Percentiles rank a stretch among this genome's conserved stretches.
These are phyloP conservation scores for Lactarius evosmus DNA, from an alignment of 768 basidiomycete genomes.

Conservation along the genomic window DNA sequence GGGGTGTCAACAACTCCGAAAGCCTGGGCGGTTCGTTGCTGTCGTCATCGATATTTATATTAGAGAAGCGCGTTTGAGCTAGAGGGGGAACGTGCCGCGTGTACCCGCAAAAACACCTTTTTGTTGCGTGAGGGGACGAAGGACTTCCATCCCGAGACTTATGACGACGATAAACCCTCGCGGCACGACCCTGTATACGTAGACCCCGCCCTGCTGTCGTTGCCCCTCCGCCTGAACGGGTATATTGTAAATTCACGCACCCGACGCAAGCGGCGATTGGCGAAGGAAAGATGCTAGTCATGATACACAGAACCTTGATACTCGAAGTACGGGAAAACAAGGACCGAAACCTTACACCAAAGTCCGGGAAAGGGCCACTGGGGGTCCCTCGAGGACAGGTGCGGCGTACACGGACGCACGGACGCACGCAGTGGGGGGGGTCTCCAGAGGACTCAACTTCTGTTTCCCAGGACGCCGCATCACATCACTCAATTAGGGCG, in stretches of 20 bases:
- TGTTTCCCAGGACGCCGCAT: conserved; percentile 17
- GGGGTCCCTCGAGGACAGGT: neutral
- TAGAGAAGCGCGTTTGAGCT: conserved; percentile 2
- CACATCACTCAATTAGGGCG: conserved; percentile 8
- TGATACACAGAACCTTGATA: conserved; percentile 16
- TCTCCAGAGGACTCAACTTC: neutral
- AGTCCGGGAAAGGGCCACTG: neutral
- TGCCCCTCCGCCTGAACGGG: neutral
- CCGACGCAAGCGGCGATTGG: conserved; percentile 11
- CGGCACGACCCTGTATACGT: neutral
- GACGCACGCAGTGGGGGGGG: no score
- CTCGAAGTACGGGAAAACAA: neutral
- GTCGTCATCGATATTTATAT: conserved; percentile 18
- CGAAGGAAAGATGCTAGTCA: neutral
- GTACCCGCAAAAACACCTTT: conserved; percentile 2
- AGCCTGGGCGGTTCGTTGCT: conserved; percentile 15
- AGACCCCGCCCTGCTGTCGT: neutral
- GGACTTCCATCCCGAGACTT: conserved; percentile 19
- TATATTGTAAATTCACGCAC: neutral
- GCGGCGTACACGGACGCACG: conserved; percentile 1
- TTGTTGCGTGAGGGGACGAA: neutral
- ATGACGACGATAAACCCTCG: conserved; percentile 17
- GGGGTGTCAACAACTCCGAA: conserved; percentile 14
- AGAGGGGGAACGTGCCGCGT: conserved; percentile 5
- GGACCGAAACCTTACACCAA: conserved; percentile 8